These are phyloP conservation scores for Hirschioporus abietinus DNA, from an alignment of 768 basidiomycete species.

Conservation along the genomic window DNA sequence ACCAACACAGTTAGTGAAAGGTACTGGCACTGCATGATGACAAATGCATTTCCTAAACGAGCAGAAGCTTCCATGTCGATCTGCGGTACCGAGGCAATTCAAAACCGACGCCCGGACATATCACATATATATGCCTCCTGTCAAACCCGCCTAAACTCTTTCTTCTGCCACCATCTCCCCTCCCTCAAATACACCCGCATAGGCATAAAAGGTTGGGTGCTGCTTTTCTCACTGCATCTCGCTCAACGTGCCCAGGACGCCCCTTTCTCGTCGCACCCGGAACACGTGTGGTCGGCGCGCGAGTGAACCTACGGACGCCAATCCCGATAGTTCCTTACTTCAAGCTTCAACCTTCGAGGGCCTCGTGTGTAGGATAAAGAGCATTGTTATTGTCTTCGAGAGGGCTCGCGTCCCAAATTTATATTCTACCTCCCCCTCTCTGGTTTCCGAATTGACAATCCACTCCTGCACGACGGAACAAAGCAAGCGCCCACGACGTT, in stretches of 20 bases:
- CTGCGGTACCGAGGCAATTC: background rate
- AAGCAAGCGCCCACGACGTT: background rate
- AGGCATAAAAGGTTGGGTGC: too few relatives aligned
- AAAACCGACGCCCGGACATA: background rate
- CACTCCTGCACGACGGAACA: background rate
- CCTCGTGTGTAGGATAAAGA: too few relatives aligned
- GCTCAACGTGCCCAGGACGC: too few relatives aligned
- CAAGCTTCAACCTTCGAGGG: background rate
- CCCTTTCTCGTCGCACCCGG: background rate
- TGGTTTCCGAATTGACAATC: background rate
- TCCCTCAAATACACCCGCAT: background rate
- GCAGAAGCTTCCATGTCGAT: background rate
- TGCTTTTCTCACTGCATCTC: too few relatives aligned
- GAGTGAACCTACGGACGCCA: background rate
- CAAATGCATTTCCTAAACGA: background rate
- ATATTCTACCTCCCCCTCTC: background rate
- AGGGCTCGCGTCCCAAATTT: too few relatives aligned
- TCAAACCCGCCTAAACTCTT: constrained; percentile 1
- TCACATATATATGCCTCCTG: constrained; percentile 1
- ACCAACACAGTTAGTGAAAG: background rate
- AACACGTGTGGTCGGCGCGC: too few relatives aligned
- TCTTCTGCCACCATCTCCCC: background rate
- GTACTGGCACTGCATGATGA: background rate
- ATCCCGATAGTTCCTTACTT: background rate
- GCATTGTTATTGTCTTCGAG: background rate